Evolutionary conservation across 1,284 basidiomycete species (phyloP).

Genomic region (Trichosporon sp.): DNA sequence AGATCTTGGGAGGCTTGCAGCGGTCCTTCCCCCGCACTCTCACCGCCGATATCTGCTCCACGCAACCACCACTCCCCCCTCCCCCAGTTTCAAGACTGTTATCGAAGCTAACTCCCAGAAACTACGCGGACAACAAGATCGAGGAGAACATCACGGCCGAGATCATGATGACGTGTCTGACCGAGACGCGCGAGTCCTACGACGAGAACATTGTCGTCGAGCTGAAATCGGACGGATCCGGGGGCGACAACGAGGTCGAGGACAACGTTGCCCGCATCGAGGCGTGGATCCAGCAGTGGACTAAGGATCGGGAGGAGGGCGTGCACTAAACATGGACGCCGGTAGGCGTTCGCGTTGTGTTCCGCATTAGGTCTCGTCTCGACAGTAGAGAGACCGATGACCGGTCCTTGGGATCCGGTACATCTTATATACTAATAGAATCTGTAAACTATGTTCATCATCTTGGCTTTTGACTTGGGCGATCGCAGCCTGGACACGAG

Average conservation of each 20-base stretch:
- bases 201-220: constrained; percentile 82
- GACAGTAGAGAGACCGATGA: too few species aligned
- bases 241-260: constrained; percentile 69
- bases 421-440: neutral
- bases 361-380: too few species aligned
- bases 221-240: constrained; percentile 73
- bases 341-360: too few species aligned
- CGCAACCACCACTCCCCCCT: too few species aligned
- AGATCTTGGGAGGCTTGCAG: too few species aligned
- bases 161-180: constrained; percentile 91
- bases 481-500: too few species aligned
- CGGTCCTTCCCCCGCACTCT: too few species aligned
- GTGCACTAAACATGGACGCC: constrained; percentile 29
- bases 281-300: constrained; percentile 82
- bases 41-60: too few species aligned
- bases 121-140: constrained; percentile 88
- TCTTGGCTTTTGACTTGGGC: neutral
- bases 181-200: constrained; percentile 87
- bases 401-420: too few species aligned
- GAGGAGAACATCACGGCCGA: constrained; percentile 98
- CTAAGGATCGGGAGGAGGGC: constrained; percentile 58
- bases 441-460: constrained; percentile 11
- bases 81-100: too few species aligned
- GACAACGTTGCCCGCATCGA: constrained; percentile 81
- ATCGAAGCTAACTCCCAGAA: constrained; percentile 60